Conservation (phyloP, 108 stramenopile genomes). For the Chaetoceros tenuissimus region DNA sequence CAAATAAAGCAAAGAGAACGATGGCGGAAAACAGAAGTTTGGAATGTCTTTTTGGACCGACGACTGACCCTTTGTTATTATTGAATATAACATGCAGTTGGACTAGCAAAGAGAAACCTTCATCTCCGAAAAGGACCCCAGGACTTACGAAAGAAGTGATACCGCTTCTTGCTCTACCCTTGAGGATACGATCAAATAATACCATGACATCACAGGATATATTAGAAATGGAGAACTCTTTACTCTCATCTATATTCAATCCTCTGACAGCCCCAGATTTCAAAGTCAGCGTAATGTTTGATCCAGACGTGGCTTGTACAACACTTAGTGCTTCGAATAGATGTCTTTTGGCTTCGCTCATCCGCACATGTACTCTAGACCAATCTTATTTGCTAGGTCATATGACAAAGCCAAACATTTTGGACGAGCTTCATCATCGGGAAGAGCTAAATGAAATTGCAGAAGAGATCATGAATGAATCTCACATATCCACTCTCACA, state of each 20-base stretch:
- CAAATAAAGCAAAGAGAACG: constrained; percentile 1
- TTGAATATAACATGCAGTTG: constrained; percentile 55
- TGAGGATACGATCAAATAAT: constrained; percentile 54
- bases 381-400: constrained; percentile 54
- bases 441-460: constrained; percentile 24
- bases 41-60: constrained; percentile 64
- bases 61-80: constrained; percentile 51
- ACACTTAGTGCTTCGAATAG: constrained; percentile 59
- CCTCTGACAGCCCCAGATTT: constrained; percentile 48
- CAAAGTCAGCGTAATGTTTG: constrained; percentile 42
- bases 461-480: constrained; percentile 21
- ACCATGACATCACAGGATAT: constrained; percentile 34
- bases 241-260: constrained; percentile 58
- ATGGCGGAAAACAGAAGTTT: constrained; percentile 15
- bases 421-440: constrained; percentile 35
- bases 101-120: constrained; percentile 21
- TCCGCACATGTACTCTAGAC: constrained; percentile 58
- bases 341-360: constrained; percentile 66
- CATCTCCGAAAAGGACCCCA: background rate
- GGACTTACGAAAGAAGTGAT: constrained; percentile 6
- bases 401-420: constrained; percentile 41
- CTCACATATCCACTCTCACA: constrained; percentile 46
- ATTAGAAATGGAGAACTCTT: constrained; percentile 61
- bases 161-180: constrained; percentile 53
- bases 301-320: constrained; percentile 44